Evolutionary conservation across 2,329 filamentous ascomycete genomes (phyloP).

Genomic region (Sarocladium strictum): DNA sequence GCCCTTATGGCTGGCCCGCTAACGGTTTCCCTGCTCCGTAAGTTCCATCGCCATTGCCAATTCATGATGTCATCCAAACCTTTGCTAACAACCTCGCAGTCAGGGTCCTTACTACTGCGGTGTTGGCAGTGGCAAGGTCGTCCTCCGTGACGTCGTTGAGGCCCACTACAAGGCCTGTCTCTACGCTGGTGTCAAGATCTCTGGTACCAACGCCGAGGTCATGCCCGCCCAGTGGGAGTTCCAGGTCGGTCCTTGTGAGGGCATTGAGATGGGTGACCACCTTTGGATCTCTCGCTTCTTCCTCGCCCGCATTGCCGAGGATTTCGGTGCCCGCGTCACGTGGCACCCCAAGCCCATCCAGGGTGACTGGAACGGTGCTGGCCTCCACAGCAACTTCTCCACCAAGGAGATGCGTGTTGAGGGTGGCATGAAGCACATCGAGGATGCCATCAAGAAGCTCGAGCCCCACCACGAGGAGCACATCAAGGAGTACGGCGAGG

Average conservation of each 20-base stretch:
- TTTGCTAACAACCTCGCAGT: conserved; percentile 17
- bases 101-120: conserved; percentile 60
- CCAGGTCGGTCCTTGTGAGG: conserved; percentile 86
- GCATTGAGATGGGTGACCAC: conserved; percentile 90
- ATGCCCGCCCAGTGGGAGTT: conserved; percentile 98
- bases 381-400: conserved; percentile 91
- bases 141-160: conserved; percentile 96
- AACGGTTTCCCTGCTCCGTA: conserved; percentile 79
- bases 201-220: conserved; percentile 97
- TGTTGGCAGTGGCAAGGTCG: conserved; percentile 95
- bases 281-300: conserved; percentile 86
- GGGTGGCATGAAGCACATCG: conserved; percentile 93
- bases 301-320: conserved; percentile 84
- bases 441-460: conserved; percentile 78
- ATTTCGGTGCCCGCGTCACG: conserved; percentile 93
- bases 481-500: conserved; percentile 92
- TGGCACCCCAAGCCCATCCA: conserved; percentile 93
- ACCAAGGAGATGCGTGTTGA: conserved; percentile 82
- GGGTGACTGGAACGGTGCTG: conserved; percentile 91
- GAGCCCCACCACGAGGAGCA: conserved; percentile 73
- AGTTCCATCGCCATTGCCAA: conserved; percentile 5
- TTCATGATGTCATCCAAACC: neutral
- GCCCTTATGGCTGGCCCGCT: conserved; percentile 69
- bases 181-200: conserved; percentile 87
- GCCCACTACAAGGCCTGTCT: conserved; percentile 57